These are phyloP conservation scores for Dothideomycetes sp. DNA, from an alignment of 2,329 filamentous ascomycete species.

Conservation along the genomic window DNA sequence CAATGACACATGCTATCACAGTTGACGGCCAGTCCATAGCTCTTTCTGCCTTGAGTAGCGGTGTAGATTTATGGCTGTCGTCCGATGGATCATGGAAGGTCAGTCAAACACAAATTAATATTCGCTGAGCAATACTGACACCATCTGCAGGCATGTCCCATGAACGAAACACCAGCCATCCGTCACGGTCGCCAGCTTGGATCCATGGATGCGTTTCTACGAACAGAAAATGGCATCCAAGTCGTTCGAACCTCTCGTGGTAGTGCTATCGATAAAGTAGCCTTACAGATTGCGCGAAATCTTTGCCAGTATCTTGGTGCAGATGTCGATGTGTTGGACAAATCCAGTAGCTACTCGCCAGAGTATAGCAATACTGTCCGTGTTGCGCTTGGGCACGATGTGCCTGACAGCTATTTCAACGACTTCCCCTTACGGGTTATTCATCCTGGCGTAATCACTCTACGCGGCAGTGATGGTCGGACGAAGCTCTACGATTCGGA, in stretches of 20 bases:
- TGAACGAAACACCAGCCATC: constrained; percentile 1
- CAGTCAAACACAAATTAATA: not conserved
- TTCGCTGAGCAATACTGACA: constrained; percentile 1
- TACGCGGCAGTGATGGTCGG: not conserved
- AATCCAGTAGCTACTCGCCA: constrained; percentile 11
- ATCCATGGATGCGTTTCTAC: constrained; percentile 42
- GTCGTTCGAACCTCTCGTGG: constrained; percentile 25
- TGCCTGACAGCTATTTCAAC: constrained; percentile 12
- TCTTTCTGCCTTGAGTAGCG: not conserved
- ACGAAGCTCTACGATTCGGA: not conserved
- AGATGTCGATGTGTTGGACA: constrained; percentile 32
- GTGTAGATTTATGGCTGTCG: constrained; percentile 2
- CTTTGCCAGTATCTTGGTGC: constrained; percentile 47
- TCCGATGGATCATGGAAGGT: constrained; percentile 5
- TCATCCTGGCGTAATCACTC: constrained; percentile 6
- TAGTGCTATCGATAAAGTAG: constrained; percentile 22
- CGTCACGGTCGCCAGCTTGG: constrained; percentile 40
- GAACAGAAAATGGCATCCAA: constrained; percentile 33
- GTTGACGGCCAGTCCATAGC: constrained; percentile 2
- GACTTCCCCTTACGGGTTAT: constrained; percentile 22
- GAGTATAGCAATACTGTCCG: constrained; percentile 36
- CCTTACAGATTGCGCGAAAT: constrained; percentile 46
- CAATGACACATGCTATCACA: constrained; percentile 3
- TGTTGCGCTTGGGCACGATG: constrained; percentile 19
- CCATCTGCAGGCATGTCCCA: constrained; percentile 1